Conservation (phyloP, 495 filamentous ascomycete genomes). For the Penicillium odoratum region DNA sequence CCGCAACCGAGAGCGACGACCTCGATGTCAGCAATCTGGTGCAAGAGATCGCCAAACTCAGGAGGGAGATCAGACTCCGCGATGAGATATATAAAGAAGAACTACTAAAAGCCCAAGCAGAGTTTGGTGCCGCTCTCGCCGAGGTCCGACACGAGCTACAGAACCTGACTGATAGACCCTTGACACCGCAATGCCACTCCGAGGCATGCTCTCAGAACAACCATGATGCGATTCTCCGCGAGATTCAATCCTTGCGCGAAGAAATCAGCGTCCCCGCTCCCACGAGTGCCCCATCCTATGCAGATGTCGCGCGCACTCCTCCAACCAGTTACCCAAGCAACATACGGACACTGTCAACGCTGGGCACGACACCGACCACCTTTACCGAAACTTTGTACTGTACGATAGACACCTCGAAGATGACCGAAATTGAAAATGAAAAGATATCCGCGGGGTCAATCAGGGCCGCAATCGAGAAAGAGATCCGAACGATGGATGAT, state of each 20-base stretch:
- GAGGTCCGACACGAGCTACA: constrained; percentile 18
- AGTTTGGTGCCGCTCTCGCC: constrained; percentile 19
- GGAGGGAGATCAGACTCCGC: constrained; percentile 22
- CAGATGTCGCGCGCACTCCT: constrained; percentile 25
- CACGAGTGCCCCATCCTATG: constrained; percentile 16
- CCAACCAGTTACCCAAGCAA: constrained; percentile 22
- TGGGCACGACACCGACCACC: constrained; percentile 19
- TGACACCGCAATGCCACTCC: constrained; percentile 15
- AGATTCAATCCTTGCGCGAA: constrained; percentile 20
- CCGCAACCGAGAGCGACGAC: constrained; percentile 23
- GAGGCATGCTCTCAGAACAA: constrained; percentile 11
- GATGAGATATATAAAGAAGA: constrained; percentile 25
- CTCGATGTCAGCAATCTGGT: constrained; percentile 6
- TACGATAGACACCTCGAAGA: constrained; percentile 27
- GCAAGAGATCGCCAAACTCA: constrained; percentile 24
- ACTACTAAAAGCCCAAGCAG: constrained; percentile 21
- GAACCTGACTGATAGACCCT: constrained; percentile 14
- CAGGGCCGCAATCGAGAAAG: too few relatives aligned
- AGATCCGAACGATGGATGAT: too few relatives aligned
- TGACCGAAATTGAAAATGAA: constrained; percentile 18
- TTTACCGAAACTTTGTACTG: constrained; percentile 26
- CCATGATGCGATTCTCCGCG: constrained; percentile 22
- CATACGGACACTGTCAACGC: constrained; percentile 16
- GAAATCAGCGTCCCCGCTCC: constrained; percentile 14
- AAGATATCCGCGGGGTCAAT: too few relatives aligned